Evolutionary conservation across 2,329 filamentous ascomycete genomes (phyloP).

Genomic region (Elsinoe fawcettii): DNA sequence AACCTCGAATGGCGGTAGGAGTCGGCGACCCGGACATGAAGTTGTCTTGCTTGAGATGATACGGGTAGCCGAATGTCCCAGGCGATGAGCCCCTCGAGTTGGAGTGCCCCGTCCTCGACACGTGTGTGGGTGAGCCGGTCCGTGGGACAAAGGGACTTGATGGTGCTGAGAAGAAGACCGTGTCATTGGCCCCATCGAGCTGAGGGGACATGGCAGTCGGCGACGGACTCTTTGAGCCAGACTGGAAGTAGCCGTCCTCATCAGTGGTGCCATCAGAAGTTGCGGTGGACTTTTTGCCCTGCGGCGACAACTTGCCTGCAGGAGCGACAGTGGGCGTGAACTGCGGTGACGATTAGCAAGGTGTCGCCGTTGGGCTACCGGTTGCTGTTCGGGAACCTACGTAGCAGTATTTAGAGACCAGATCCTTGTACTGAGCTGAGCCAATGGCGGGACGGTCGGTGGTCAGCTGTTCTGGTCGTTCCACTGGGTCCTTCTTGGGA

Average conservation of each 20-base stretch:
- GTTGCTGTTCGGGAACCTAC: constrained; percentile 60
- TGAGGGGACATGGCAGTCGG: constrained; percentile 19
- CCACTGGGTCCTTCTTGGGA: constrained; percentile 21
- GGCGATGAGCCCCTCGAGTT: constrained; percentile 26
- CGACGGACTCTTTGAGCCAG: constrained; percentile 18
- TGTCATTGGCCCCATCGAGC: constrained; percentile 25
- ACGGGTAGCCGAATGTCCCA: constrained; percentile 31
- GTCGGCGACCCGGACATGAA: constrained; percentile 29
- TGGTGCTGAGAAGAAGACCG: constrained; percentile 18
- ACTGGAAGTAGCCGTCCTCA: constrained; percentile 6
- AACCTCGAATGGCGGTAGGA: constrained; percentile 32
- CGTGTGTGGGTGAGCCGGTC: constrained; percentile 27
- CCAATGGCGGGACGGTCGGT: constrained; percentile 63
- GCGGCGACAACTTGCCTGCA: constrained; percentile 18
- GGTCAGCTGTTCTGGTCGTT: constrained; percentile 47
- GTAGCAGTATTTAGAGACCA: constrained; percentile 99
- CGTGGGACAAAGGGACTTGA: constrained; percentile 25
- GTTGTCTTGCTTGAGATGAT: constrained; percentile 27
- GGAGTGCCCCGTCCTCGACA: constrained; percentile 22
- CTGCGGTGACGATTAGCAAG: constrained; percentile 32
- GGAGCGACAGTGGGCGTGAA: constrained; percentile 18
- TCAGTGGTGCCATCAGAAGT: constrained; percentile 5
- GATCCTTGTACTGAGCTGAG: constrained; percentile 87
- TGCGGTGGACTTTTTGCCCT: constrained; percentile 16
- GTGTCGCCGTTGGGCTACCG: constrained; percentile 26